Base-by-base conservation (phyloP, 2,329 filamentous ascomycete genomes). In the Neofusicoccum umdonicola region DNA sequence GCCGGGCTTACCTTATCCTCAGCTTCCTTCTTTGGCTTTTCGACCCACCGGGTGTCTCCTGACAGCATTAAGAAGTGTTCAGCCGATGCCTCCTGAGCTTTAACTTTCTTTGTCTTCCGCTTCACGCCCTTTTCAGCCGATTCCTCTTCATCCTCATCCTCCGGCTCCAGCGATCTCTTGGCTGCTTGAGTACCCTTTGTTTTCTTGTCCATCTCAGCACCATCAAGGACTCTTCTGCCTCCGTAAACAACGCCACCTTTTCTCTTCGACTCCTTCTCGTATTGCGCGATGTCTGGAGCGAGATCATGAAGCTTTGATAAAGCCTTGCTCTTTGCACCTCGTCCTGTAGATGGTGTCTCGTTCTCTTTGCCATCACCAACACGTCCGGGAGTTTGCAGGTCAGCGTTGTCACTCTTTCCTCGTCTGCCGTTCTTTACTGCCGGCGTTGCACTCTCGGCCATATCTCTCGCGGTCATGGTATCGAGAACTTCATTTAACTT, bases 221-320 rank as follows among this genome's bases (percentile, higher is more conserved):
- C 72, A n/a, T 79, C 79, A 72, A 69, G 73, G 65, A 68, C 75
- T 66, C 77, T 78, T 71, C 73, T 72, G 62, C 70, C 74, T 41
- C 87, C 87, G 68, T 88, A 85, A 11, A 86, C 79, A 3, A 90
- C 85, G 45, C 88, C 88, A 13, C 88, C 88, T 51, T 85, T 85
- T 19, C 95, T 88, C 80, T 96, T 97, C 81, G 87, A 92, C 79
- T 99, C 95, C 74, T 95, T 97, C 73, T 98, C 90, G 72, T 95
- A 99, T 37, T 96, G 81, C 2, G 89, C 90, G 72, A 98, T 93
- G 73, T 99, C 95, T 0, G 89, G 86, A 0, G 91, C 93, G 65
- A 94, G 82, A 41, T 87, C 85, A 62, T 95, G 91, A 7, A 98
- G 80, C 68, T 87, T 88, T 39, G 88, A 86, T n/a, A 90, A 80